These are phyloP conservation scores for Elsinoe perseae DNA, from an alignment of 2,329 filamentous ascomycete species.

Conservation along the genomic window DNA sequence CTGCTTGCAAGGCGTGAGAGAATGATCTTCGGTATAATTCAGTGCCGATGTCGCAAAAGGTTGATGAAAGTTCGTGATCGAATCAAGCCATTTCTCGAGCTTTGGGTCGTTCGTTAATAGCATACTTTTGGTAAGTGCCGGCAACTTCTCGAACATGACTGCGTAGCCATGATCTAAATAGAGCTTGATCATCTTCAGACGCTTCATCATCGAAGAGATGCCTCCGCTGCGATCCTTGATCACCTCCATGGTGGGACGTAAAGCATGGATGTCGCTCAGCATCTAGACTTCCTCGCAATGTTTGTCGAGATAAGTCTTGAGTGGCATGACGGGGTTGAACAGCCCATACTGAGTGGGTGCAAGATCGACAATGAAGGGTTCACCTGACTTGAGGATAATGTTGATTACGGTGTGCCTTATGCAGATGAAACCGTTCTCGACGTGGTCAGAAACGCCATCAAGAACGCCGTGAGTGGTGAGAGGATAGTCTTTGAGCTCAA, in stretches of 20 bases:
- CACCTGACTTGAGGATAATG: conserved; percentile 14
- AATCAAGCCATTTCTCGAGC: background rate
- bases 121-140: background rate
- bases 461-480: conserved; percentile 3
- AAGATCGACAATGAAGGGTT: conserved; percentile 18
- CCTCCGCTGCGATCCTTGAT: background rate
- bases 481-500: background rate
- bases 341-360: conserved; percentile 21
- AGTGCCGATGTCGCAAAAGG: background rate
- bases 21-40: background rate
- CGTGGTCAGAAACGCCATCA: background rate
- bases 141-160: background rate
- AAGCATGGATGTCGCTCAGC: background rate
- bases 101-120: background rate
- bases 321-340: conserved; percentile 13
- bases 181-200: background rate
- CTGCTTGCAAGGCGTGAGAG: background rate
- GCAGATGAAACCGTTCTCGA: background rate
- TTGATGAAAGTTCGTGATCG: background rate
- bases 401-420: conserved; percentile 15
- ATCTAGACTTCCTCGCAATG: background rate
- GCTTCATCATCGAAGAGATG: background rate
- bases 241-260: background rate
- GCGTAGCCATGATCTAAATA: background rate
- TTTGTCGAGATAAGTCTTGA: background rate